Evolutionary conservation across 2,329 filamentous ascomycete genomes (phyloP).

Genomic region (Cercospora sp.): DNA sequence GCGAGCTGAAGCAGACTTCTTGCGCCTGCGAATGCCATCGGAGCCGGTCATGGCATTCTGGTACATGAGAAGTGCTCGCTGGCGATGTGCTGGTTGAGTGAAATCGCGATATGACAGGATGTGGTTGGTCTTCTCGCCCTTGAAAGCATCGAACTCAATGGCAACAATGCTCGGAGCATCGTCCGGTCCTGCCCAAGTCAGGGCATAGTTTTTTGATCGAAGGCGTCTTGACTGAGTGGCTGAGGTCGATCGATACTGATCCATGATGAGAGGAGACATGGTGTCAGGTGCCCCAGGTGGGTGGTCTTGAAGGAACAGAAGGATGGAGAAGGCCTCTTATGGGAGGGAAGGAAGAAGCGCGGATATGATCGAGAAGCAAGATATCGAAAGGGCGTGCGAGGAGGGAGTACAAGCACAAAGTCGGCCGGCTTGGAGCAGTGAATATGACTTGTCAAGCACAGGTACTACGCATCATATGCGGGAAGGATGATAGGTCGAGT

Average conservation of each 20-base stretch:
- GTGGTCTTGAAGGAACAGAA: constrained; percentile 8
- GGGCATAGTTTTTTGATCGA: constrained; percentile 26
- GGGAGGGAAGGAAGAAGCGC: background rate
- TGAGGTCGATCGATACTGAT: constrained; percentile 5
- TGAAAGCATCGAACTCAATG: constrained; percentile 47
- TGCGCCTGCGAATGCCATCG: constrained; percentile 10
- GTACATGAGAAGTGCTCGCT: constrained; percentile 32
- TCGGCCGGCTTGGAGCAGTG: constrained; percentile 16
- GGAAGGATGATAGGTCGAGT: constrained; percentile 17
- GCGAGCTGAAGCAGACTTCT: constrained; percentile 19
- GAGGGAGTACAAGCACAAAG: constrained; percentile 9
- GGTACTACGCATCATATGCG: constrained; percentile 23
- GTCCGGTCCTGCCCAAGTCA: constrained; percentile 28
- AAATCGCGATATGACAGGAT: constrained; percentile 38
- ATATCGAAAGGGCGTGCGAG: background rate
- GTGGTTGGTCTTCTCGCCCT: constrained; percentile 38
- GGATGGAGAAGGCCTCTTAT: constrained; percentile 3
- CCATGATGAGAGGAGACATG: background rate
- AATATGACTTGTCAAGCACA: constrained; percentile 15
- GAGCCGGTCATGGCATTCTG: constrained; percentile 22
- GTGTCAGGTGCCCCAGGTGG: background rate
- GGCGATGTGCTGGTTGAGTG: constrained; percentile 33
- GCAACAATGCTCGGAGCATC: constrained; percentile 40
- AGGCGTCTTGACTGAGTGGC: constrained; percentile 25
- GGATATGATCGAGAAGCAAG: constrained; percentile 20